Evolutionary conservation across 2,329 filamentous ascomycete genomes (phyloP), one percentile per base, ranked within the genome.

Genomic region (Colletotrichum neosansevieriae): DNA sequence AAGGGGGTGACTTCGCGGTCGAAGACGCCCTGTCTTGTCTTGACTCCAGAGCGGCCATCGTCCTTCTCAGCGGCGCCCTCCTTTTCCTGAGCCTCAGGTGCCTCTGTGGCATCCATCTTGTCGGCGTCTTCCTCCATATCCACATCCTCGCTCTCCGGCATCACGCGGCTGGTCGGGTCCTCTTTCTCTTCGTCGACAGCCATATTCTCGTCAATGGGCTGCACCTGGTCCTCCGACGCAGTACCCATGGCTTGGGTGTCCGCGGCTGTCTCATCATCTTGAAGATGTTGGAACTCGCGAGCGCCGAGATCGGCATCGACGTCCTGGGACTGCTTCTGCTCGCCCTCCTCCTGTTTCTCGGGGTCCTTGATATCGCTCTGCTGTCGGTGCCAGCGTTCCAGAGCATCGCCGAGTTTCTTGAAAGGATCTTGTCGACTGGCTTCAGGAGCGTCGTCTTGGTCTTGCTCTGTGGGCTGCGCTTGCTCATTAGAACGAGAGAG

Each of bases 221-320:
- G 91, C 3, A 92, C 92, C 77, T 98, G 93, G 29, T 99, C 95
- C 71, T 97, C 92, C 11, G 89, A 92, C 5, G 95, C 93, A 44
- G 92, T 91, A 38, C 96, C 97, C 75, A 99, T 87, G 13, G 96
- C 96, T 80, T 99, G 96, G 1, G 94, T 90, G 64, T 98, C 94
- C n/a, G 92, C 88, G 61, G 91, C 86, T 32, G 90, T 88, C 34
- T 96, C 88, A 69, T 98, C 93, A 72, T 98, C 90, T 69, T 92
- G 91, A 3, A 98, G 84, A 79, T 99, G 96, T 81, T 98, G 94
- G 76, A 98, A 98, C 76, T 98, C 94, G n/a, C 88, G 88, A 75
- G 91, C 86, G 10, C 88, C 85, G 84, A 93, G 91, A 70, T 96
- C 90, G n/a, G 89, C 84, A 68, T 92, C 88, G 73, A 77, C 82